Base-by-base conservation (phyloP, 768 basidiomycete genomes). In the Psilocybe subaeruginosa region DNA sequence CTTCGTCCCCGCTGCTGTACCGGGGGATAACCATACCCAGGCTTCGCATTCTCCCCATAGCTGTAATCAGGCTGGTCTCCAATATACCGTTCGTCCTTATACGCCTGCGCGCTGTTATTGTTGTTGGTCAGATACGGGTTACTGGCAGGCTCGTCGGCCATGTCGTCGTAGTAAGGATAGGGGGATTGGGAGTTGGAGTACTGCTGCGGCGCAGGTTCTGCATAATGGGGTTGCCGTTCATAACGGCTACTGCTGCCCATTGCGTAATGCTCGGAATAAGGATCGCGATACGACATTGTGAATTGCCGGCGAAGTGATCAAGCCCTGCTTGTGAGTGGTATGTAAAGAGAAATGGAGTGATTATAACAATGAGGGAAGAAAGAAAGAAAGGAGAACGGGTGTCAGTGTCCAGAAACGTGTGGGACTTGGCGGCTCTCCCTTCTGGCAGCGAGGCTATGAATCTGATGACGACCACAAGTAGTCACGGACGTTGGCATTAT, bases 201-300 rank as follows among this genome's bases (percentile, higher is more conserved):
- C 37, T 62, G 81, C n/a, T 70, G 51, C 1, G 74, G 50, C 2
- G 74, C 68, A 17, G 68, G 65, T 30, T 80, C 74, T 35, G 66
- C 64, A 64, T 80, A 79, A 47, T 71, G 72, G n/a, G 67, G 64
- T 52, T 72, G 69, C 23, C 69, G 68, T 49, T 64, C 67, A 51
- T 67, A 65, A 16, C 54, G 68, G 35, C 55, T 59, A 35, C 63
- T 68, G 23, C 59, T 39, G 23, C 68, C 65, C 27, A 64, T 63
- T 33, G 66, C 61, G 63, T 73, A 72, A 54, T 70, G 67, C 55
- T 72, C 77, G 62, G 77, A 61, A 68, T 87, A 84, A 19, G 85
- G 85, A 70, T 88, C 85, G 60, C 74, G 78, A 72, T 87, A 85
- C 9, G 85, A 71, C 79, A 87, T 84, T 14, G 23, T 58, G 41